phyloP scores from a whole-genome alignment of 208 protist species.

The Hexamita inflata region DNA sequence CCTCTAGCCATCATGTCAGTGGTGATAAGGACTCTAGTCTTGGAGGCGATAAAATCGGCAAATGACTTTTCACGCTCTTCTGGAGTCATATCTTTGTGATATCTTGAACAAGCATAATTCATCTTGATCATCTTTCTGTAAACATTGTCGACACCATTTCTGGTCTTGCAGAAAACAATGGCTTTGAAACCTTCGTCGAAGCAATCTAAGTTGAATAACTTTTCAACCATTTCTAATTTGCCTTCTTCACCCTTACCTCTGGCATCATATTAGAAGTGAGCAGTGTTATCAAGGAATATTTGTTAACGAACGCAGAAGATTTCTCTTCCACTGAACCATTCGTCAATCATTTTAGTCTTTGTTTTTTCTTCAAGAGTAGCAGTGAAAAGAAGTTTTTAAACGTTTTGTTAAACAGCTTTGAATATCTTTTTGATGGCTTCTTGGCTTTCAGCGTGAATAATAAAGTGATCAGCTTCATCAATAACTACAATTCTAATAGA shows the following conservation, averaged over 20 bases:
- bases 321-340: background rate
- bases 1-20: conserved; percentile 16
- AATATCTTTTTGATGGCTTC: background rate
- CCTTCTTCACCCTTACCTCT: background rate
- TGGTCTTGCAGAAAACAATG: conserved; percentile 9
- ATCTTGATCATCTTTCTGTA: background rate
- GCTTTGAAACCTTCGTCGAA: background rate
- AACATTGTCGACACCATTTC: background rate
- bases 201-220: background rate
- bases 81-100: conserved; percentile 4
- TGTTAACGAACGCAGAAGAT: background rate
- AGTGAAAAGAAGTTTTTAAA: background rate
- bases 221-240: background rate
- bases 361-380: background rate
- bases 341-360: background rate
- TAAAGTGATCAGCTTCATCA: conserved; percentile 20
- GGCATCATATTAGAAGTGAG: background rate
- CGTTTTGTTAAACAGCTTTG: background rate
- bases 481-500: background rate
- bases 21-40: conserved; percentile 1
- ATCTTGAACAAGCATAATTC: background rate
- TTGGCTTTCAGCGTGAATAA: background rate
- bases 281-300: background rate
- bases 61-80: background rate
- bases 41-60: background rate